Evolutionary conservation across 331 rosid species (phyloP), one percentile per base, ranked within the genome.

Genomic region (Stylosanthes scabra): DNA sequence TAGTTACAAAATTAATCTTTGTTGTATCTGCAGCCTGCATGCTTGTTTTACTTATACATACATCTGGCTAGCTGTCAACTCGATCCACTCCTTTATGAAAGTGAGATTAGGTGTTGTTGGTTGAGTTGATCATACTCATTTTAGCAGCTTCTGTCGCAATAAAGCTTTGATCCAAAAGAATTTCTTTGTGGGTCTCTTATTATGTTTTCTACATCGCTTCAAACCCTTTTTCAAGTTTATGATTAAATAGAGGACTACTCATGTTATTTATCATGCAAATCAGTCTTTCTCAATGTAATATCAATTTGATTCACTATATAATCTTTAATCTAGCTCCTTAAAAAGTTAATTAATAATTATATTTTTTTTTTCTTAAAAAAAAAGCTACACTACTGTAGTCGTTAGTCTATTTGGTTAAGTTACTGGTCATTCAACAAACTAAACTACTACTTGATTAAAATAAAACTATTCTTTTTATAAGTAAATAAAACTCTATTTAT

Each of bases 61-160:
- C 28, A 5, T 14, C 57, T 51, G 9, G 57, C 57, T 51, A 51
- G 57, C 57, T 51, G 57, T 51, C 57, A 7, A 7, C 46, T 41
- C 46, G 7, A 2, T 39, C 8, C 46, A 41, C 27, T 51, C 57
- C 25, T 51, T 51, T 51, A 51, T 51, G 9, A 12, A 51, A 51
- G 10, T 51, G 57, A 51, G 57, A 8, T 20, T 51, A 5, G 57
- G 3, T 7, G 57, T 51, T 20, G 56, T 51, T 20, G 56, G 16
- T 14, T 51, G 57, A 51, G 57, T 5, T 51, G 57, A 51, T 51
- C 57, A 51, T 51, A 51, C 27, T 51, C 9, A n/a, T 51, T 51
- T 51, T 51, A 51, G 57, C 57, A 51, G 57, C 57, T 51, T 51
- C 57, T 51, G 57, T 51, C 27, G 25, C 28, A 51, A 51, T 51